Evolutionary conservation across 2,329 filamentous ascomycete species (phyloP).

Genomic region (Cyphellophora attinorum): DNA sequence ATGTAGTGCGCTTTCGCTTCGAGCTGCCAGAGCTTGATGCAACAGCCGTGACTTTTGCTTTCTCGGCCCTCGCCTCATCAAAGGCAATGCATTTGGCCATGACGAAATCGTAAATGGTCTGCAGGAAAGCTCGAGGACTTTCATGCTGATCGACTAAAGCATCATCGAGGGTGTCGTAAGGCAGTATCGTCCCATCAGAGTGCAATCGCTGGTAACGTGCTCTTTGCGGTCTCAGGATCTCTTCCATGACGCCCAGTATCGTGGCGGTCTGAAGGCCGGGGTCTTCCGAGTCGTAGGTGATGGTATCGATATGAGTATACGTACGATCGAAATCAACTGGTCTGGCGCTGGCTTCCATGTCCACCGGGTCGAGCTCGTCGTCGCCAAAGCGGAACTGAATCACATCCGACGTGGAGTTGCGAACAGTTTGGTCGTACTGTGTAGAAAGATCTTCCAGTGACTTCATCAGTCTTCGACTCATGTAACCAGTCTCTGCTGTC

Average conservation of each 20-base stretch:
- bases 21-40: slow-evolving; percentile 3
- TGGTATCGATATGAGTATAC: slow-evolving; percentile 68
- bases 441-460: slow-evolving; percentile 89
- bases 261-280: slow-evolving; percentile 63
- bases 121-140: slow-evolving; percentile 71
- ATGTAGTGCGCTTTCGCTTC: slow-evolving; percentile 22
- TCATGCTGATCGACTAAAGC: slow-evolving; percentile 61
- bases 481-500: slow-evolving; percentile 97
- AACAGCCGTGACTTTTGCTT: slow-evolving; percentile 12
- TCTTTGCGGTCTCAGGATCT: slow-evolving; percentile 59
- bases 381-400: slow-evolving; percentile 98
- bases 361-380: slow-evolving; percentile 87
- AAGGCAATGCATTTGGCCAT: slow-evolving; percentile 53
- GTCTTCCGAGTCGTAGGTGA: slow-evolving; percentile 71
- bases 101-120: slow-evolving; percentile 67
- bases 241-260: slow-evolving; percentile 58
- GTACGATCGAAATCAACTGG: slow-evolving; percentile 89
- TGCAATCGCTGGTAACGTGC: slow-evolving; percentile 54
- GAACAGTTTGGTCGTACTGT: slow-evolving; percentile 87
- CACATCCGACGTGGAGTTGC: slow-evolving; percentile 77
- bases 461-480: slow-evolving; percentile 97
- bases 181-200: slow-evolving; percentile 51
- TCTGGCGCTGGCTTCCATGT: slow-evolving; percentile 91
- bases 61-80: slow-evolving; percentile 31
- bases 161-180: slow-evolving; percentile 42